Conservation (phyloP, 139 green algal genomes). For the Coccomyxa sp. region DNA sequence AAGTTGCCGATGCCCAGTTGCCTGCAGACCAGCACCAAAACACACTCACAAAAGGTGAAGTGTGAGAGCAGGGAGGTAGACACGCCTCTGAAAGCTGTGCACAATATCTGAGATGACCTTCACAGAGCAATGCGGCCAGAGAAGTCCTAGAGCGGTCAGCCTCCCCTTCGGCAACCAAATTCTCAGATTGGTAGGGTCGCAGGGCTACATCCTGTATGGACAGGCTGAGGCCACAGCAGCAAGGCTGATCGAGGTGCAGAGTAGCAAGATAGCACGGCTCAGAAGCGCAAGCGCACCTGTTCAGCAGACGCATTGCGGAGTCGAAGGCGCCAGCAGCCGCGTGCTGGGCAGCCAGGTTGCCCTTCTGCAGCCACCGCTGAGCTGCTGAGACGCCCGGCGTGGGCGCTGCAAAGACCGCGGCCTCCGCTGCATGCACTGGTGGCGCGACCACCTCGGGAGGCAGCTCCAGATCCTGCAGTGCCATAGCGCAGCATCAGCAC, state of each 20-base stretch:
- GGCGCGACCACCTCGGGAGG: slow-evolving; percentile 45
- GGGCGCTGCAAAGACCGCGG: slow-evolving; percentile 69
- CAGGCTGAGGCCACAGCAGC: too few relatives aligned
- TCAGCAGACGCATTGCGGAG: slow-evolving; percentile 90
- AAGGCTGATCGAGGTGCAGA: too few relatives aligned
- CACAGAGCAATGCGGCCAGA: neutral
- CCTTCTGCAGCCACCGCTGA: slow-evolving; percentile 85
- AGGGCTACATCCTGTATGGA: too few relatives aligned
- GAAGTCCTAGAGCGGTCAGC: too few relatives aligned
- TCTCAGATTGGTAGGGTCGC: too few relatives aligned
- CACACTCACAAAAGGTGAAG: neutral
- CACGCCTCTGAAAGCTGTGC: neutral
- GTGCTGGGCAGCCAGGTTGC: slow-evolving; percentile 75
- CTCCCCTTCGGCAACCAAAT: too few relatives aligned
- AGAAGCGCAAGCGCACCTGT: too few relatives aligned
- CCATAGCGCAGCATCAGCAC: neutral
- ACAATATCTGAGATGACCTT: neutral
- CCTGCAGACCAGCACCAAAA: slow-evolving; percentile 16
- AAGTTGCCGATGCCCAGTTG: slow-evolving; percentile 92
- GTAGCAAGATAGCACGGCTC: too few relatives aligned
- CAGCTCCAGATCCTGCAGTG: slow-evolving; percentile 72
- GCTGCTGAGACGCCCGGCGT: slow-evolving; percentile 62
- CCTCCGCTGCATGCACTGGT: slow-evolving; percentile 11
- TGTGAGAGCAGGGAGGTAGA: neutral
- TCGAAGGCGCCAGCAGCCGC: slow-evolving; percentile 83